Percentiles rank a stretch among this genome's conserved stretches.
These are phyloP conservation scores for Mitragyna speciosa DNA, from an alignment of 257 asterid species.

Conservation along the genomic window DNA sequence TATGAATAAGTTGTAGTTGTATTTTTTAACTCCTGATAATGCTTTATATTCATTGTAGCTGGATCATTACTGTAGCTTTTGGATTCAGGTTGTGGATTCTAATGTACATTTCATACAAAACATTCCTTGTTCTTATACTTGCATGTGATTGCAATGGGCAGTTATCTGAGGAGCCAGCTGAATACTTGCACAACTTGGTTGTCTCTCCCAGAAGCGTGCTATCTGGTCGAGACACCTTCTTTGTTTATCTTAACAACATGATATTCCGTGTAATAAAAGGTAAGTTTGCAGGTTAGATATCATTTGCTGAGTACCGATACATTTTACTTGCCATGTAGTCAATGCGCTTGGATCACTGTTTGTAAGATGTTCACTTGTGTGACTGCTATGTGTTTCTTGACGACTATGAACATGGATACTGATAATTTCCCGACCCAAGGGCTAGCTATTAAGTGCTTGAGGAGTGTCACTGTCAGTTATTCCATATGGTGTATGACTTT, in stretches of 20 bases:
- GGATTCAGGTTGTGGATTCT: background rate
- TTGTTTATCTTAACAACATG: constrained; percentile 42
- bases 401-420: background rate
- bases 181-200: constrained; percentile 48
- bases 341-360: background rate
- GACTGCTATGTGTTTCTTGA: background rate
- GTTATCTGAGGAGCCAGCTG: constrained; percentile 75
- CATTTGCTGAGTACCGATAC: background rate
- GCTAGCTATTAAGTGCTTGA: background rate
- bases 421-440: background rate
- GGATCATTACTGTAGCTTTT: background rate
- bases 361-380: background rate
- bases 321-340: background rate
- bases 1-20: background rate
- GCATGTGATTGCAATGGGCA: constrained; percentile 35
- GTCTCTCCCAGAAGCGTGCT: constrained; percentile 45
- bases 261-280: constrained; percentile 40
- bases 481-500: background rate
- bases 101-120: background rate
- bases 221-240: constrained; percentile 38
- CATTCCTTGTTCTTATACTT: background rate
- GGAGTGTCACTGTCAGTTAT: background rate
- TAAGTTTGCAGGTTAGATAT: constrained; percentile 14
- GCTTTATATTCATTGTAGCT: background rate
- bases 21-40: background rate